Base-by-base conservation (phyloP, 352 stramenopile genomes). In the Pythium utonaiense region DNA sequence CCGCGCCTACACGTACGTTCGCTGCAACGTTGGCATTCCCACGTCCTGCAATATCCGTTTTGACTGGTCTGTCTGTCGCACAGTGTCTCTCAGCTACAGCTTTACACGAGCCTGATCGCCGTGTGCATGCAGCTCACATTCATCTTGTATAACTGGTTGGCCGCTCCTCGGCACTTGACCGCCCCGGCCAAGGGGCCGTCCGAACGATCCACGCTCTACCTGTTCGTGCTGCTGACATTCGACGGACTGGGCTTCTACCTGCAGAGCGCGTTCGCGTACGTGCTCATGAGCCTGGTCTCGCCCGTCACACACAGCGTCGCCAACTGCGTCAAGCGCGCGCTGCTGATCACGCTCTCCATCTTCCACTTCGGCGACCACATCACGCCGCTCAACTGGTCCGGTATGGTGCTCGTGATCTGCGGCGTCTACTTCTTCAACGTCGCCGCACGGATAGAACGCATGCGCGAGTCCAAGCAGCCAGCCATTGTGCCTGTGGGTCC, bases 271-370 rank as follows among this genome's bases (percentile, higher is more conserved):
- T 88, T 94, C 48, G 90, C 90, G 34, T 97, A 96, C 69, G 78
- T 83, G 76, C 87, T 95, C 47, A 96, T 97, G 88, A 94, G 83
- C 63, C 75, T 93, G 59, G 86, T 97, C 65, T 94, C 84, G 30
- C 88, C 90, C 25, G 88, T 97, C 55, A 95, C 85, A 54, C 87
- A 96, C 69, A 96, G 85, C 54, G 90, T 97, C 34, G 86, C 84
- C 19, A 97, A 96, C 71, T 96, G 88, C 53, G 78, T 96, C 49
- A 97, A 97, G 74, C 80, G 90, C 24, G 81, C 88, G 33, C 69
- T 96, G 54, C 85, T 96, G 40, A 96, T 97, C 50, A 86, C 89
- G 71, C 78, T 95, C 40, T 96, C 88, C 25, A 96, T 97, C 62
- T 89, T 85, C 45, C 87, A 91, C 61, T 97, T 93, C 65, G 88